Conservation (phyloP, 306 rosid species). For the Vigna reflexopilosa region DNA sequence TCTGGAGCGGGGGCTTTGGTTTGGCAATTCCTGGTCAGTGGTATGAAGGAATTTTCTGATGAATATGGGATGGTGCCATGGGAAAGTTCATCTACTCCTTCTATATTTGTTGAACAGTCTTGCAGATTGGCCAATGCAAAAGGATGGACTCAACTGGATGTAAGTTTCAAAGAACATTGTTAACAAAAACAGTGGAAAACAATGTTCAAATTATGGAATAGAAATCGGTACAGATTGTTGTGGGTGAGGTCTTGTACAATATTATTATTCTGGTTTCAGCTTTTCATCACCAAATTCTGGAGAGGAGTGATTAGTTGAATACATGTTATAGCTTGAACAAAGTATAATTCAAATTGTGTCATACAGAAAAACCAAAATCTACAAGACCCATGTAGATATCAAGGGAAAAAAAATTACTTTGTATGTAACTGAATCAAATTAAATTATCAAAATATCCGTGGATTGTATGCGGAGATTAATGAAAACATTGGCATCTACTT, state of each 20-base stretch:
- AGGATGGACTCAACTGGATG: slow-evolving; percentile 56
- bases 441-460: not conserved
- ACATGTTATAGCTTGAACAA: slow-evolving; percentile 37
- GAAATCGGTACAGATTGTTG: not conserved
- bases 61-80: slow-evolving; percentile 81
- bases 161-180: slow-evolving; percentile 62
- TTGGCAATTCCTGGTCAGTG: slow-evolving; percentile 87
- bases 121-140: slow-evolving; percentile 74
- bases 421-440: slow-evolving; percentile 6
- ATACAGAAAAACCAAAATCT: slow-evolving; percentile 8
- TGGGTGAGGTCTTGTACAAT: slow-evolving; percentile 46
- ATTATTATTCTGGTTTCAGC: slow-evolving; percentile 34
- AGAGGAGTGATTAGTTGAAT: slow-evolving; percentile 46
- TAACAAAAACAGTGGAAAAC: slow-evolving; percentile 45
- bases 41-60: slow-evolving; percentile 81
- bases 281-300: slow-evolving; percentile 38
- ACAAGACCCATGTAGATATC: slow-evolving; percentile 1
- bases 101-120: slow-evolving; percentile 63
- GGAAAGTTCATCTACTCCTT: slow-evolving; percentile 60
- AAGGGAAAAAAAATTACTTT: slow-evolving; percentile 13
- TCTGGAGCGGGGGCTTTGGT: slow-evolving; percentile 89
- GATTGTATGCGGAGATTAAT: not conserved
- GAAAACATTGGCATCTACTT: slow-evolving; percentile 2
- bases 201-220: slow-evolving; percentile 18
- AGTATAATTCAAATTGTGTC: slow-evolving; percentile 25